Evolutionary conservation across 768 basidiomycete species (phyloP).

Genomic region (Crepidotus variabilis): DNA sequence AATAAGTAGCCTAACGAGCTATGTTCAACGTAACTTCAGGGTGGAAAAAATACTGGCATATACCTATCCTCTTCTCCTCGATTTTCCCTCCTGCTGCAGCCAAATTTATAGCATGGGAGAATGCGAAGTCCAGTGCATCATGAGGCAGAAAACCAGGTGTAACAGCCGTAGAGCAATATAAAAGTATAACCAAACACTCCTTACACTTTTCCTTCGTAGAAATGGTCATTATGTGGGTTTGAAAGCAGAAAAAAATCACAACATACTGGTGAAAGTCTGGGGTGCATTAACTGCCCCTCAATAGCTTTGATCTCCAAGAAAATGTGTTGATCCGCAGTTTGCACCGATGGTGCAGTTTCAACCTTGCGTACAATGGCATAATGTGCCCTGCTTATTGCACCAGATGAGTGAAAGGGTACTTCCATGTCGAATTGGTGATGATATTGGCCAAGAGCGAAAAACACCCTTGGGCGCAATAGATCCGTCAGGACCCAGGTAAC

Average conservation of each 20-base stretch:
- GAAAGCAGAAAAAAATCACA: slow-evolving; percentile 3
- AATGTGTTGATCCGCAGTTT: slow-evolving; percentile 60
- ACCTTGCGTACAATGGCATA: slow-evolving; percentile 73
- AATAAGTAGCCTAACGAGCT: slow-evolving; percentile 65
- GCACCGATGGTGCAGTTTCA: slow-evolving; percentile 55
- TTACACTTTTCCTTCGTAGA: slow-evolving; percentile 53
- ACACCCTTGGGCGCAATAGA: not conserved
- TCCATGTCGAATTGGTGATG: slow-evolving; percentile 45
- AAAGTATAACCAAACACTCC: slow-evolving; percentile 62
- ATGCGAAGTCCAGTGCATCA: slow-evolving; percentile 63
- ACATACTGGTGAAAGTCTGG: slow-evolving; percentile 53
- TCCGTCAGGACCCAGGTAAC: not conserved
- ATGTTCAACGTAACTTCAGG: slow-evolving; percentile 1
- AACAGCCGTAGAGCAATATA: slow-evolving; percentile 62
- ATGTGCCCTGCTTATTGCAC: slow-evolving; percentile 71
- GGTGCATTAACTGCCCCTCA: slow-evolving; percentile 47
- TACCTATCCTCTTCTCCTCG: slow-evolving; percentile 68
- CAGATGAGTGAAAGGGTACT: slow-evolving; percentile 74
- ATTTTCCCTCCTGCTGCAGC: slow-evolving; percentile 64
- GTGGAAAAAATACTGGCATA: slow-evolving; percentile 4
- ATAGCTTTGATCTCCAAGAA: slow-evolving; percentile 55
- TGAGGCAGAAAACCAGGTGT: slow-evolving; percentile 36
- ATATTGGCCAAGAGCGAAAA: not conserved
- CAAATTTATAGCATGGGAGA: slow-evolving; percentile 72
- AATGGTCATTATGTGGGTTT: slow-evolving; percentile 12